Conservation (phyloP, 2,329 filamentous ascomycete species). For the Gaeumannomyces sp. region DNA sequence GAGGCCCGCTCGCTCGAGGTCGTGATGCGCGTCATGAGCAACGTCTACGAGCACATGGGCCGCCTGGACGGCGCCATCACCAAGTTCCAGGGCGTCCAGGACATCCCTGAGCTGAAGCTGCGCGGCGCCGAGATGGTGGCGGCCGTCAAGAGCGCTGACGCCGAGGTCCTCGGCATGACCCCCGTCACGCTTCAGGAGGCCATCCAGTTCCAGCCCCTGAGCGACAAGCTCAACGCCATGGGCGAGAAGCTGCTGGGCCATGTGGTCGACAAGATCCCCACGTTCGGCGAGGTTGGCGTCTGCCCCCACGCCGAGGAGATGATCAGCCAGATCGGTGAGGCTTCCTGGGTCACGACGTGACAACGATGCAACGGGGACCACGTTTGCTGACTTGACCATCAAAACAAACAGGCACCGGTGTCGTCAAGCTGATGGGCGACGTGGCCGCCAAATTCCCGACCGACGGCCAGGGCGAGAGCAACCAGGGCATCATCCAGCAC, state of each 20-base stretch:
- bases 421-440: conserved; percentile 8
- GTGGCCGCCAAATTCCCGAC: conserved; percentile 7
- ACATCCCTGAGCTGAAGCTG: not conserved
- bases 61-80: conserved; percentile 4
- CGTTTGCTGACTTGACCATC: not conserved
- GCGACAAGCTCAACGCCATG: conserved; percentile 7
- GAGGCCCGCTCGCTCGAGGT: conserved; percentile 5
- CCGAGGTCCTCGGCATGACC: not conserved
- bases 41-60: conserved; percentile 6
- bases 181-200: conserved; percentile 6
- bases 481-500: conserved; percentile 5
- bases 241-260: conserved; percentile 5
- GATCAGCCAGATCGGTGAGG: not conserved
- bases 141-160: not conserved
- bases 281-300: conserved; percentile 2
- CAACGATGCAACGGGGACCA: too few relatives aligned
- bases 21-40: conserved; percentile 8
- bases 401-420: conserved; percentile 1
- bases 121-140: conserved; percentile 1
- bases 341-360: not conserved
- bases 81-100: not conserved
- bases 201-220: conserved; percentile 4
- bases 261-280: conserved; percentile 2
- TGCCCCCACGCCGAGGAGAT: not conserved
- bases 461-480: conserved; percentile 4